Evolutionary conservation across 345 rosid genomes (phyloP), one percentile per base, ranked within the genome.

Genomic region (Eucalyptus melliodora): DNA sequence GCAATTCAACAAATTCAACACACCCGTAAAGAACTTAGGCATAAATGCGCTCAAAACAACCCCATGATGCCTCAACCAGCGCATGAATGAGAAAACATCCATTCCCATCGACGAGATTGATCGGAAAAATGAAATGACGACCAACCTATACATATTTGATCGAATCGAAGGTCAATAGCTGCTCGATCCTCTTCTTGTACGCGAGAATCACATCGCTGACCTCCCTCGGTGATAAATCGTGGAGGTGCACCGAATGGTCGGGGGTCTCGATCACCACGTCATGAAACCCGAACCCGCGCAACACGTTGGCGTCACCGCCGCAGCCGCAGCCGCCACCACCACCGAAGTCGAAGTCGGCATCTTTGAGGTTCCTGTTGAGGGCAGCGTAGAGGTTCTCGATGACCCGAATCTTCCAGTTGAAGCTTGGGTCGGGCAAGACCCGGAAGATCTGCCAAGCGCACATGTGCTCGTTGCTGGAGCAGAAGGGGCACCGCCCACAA

Each of bases 391-490:
- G 95, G 89, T 96, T 98, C 97, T 97, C 94, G 90, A 97, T 94
- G 92, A 98, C 98, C 87, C 98, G 93, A 88, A 97, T 88, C 93
- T 93, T 96, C 98, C 97, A 97, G 11, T 92, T 85, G 4, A 86
- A 69, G 14, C 89, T 60, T 87, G 93, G 93, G 44, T 93, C 95
- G 23, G 91, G 55, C 17, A 96, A 96, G 65, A 93, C 92, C 90
- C 99, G 97, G 93, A 97, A 97, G 88, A 96, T 97, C 94, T 97
- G 96, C 31, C 96, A 97, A 5, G 97, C 99, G 77, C 98, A 97
- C 86, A 96, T 93, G 91, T 93, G 92, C 94, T 97, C 98, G 92
- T 94, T 94, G 89, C 98, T 97, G 86, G 92, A 92, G 95, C 98
- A 98, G 92, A 98, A 98, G 11, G 98, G 94, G 91, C 99, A 97